These are phyloP conservation scores for Asclepias syriaca DNA, from an alignment of 257 asterid genomes.

Conservation along the genomic window DNA sequence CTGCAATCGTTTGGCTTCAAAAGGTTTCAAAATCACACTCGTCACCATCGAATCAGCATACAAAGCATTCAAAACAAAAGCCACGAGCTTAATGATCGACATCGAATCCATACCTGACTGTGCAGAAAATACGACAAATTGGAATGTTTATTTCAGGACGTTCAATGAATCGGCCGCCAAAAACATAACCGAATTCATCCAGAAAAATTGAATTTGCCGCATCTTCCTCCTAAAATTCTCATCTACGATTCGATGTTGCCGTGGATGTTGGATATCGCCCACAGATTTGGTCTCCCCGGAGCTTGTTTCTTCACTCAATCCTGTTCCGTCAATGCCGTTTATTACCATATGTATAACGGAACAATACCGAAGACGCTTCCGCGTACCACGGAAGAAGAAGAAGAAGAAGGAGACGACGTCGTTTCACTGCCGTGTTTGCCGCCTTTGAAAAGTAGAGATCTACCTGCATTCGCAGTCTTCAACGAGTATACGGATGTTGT, in stretches of 20 bases:
- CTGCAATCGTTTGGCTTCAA: slow-evolving; percentile 26
- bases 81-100: not conserved
- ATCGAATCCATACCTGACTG: slow-evolving; percentile 32
- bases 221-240: slow-evolving; percentile 1
- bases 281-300: slow-evolving; percentile 9
- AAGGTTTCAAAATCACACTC: slow-evolving; percentile 23
- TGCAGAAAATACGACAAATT: slow-evolving; percentile 5
- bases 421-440: too few relatives aligned
- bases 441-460: too few relatives aligned
- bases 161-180: not conserved
- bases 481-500: too few relatives aligned
- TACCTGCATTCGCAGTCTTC: too few relatives aligned
- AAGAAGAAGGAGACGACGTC: too few relatives aligned
- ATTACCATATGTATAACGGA: too few relatives aligned
- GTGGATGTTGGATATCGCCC: slow-evolving; percentile 17
- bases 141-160: slow-evolving; percentile 11
- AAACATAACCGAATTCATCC: slow-evolving; percentile 17
- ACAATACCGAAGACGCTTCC: too few relatives aligned
- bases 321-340: too few relatives aligned
- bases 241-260: slow-evolving; percentile 11
- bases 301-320: too few relatives aligned
- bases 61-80: slow-evolving; percentile 3
- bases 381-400: too few relatives aligned
- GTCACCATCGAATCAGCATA: slow-evolving; percentile 13
- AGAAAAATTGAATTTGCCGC: not conserved